A percentile compares a stretch with the other conserved stretches of the same genome.
phyloP scores from a whole-genome alignment of 2,329 filamentous ascomycete genomes.

The Hypoxylon sp. region DNA sequence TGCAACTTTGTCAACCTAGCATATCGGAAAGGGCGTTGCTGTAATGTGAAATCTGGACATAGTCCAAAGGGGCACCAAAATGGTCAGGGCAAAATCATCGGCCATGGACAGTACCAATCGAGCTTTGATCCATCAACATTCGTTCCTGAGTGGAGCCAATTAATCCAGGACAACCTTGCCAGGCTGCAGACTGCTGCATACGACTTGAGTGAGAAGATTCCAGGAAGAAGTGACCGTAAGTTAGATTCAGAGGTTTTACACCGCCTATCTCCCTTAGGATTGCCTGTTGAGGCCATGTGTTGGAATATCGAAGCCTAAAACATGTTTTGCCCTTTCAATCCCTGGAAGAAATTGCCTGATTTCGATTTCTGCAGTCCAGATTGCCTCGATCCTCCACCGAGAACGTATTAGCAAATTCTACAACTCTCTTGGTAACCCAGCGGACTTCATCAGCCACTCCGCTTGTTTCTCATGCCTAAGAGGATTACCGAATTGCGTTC shows the following conservation, averaged over 20 bases:
- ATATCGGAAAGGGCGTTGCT: conserved; percentile 46
- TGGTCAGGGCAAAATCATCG: conserved; percentile 52
- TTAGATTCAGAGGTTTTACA: background rate
- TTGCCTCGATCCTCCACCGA: conserved; percentile 49
- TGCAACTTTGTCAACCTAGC: conserved; percentile 47
- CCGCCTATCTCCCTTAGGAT: background rate
- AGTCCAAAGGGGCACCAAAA: conserved; percentile 54
- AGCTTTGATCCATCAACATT: conserved; percentile 46
- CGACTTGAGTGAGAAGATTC: conserved; percentile 48
- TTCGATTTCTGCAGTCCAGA: conserved; percentile 36
- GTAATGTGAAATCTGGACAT: conserved; percentile 52
- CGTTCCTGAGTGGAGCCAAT: conserved; percentile 47
- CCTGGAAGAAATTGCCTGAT: background rate
- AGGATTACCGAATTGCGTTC: conserved; percentile 50
- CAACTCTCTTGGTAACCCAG: conserved; percentile 45
- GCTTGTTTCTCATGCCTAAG: conserved; percentile 52
- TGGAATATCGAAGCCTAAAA: background rate
- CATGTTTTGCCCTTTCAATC: background rate
- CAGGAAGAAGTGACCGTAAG: conserved; percentile 45
- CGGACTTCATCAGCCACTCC: conserved; percentile 50
- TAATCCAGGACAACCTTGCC: conserved; percentile 47
- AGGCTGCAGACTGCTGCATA: conserved; percentile 49
- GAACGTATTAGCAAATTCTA: conserved; percentile 51
- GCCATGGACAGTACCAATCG: conserved; percentile 51
- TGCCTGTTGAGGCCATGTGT: background rate